Base-by-base conservation (phyloP, 495 filamentous ascomycete species). In the Aspergillus bertholletiae region DNA sequence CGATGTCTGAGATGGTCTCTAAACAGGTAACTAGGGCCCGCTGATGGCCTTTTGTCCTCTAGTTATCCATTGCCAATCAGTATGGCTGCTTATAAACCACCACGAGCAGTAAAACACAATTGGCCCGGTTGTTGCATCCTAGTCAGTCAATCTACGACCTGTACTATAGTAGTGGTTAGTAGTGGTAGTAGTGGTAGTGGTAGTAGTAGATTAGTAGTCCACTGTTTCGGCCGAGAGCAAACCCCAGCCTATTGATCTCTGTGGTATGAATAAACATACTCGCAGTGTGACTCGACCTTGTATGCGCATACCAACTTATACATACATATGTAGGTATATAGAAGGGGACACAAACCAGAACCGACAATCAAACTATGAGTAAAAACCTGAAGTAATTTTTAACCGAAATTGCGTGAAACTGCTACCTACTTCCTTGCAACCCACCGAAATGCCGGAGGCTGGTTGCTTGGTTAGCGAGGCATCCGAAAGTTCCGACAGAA, bases 191-290 rank as follows among this genome's bases (percentile, higher is more conserved):
- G n/a, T n/a, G n/a, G n/a, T n/a, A n/a, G n/a, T n/a, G n/a, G n/a
- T n/a, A n/a, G n/a, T n/a, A n/a, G n/a, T n/a, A n/a, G n/a, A 7
- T 15, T 28, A 6, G 7, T 24, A 32, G 50, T 46, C 51, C 56
- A 54, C 56, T 40, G 23, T 51, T 51, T 55, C 56, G 56, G 56
- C 56, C 56, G 56, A 59, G 40, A 21, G 39, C 20, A 46, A 17
- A 40, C 47, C 39, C 17, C 11, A 23, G 43, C 17, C 18, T 7
- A 9, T 13, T 15, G 6, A 13, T 6, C 7, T 39, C 22, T 30
- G 52, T 15, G 20, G 34, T 30, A 2, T 35, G 18, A 37, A 13
- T 32, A 30, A 13, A 49, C 27, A 7, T 47, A 13, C 15, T 35
- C 20, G 7, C 21, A 26, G 22, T 23, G 26, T 28, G 44, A n/a